Conservation (phyloP, 768 basidiomycete genomes). For the Lactifluus subvellereus region DNA sequence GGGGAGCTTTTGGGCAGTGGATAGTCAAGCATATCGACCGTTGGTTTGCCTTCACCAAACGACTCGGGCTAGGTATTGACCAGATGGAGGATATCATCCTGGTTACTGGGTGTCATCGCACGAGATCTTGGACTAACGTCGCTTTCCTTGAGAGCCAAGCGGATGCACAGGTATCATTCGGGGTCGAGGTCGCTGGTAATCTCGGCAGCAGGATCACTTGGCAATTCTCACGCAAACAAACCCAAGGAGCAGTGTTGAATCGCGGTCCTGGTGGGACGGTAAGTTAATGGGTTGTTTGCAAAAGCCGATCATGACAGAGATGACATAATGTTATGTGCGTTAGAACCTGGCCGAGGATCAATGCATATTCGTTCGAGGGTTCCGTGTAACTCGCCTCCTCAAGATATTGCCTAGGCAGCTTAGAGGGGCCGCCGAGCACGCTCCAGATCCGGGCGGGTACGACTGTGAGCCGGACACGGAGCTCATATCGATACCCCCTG, state of each 20-base stretch:
- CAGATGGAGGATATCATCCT: conserved; percentile 2
- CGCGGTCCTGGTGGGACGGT: not conserved
- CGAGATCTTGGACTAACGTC: not conserved
- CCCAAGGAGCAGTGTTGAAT: not conserved
- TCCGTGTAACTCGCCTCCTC: not conserved
- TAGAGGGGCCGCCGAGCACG: not conserved
- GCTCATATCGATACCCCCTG: not conserved
- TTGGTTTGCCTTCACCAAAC: not conserved
- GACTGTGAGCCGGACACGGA: not conserved
- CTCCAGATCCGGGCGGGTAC: not conserved
- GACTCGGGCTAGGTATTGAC: not conserved
- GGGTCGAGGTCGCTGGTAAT: too few relatives aligned
- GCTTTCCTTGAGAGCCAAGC: not conserved
- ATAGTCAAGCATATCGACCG: conserved; percentile 4
- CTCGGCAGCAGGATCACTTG: not conserved
- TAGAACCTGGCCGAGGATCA: not conserved
- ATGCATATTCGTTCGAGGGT: not conserved
- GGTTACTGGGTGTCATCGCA: not conserved
- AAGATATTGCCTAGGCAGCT: not conserved
- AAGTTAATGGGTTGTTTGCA: not conserved
- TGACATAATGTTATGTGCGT: not conserved
- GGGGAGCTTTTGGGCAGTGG: not conserved
- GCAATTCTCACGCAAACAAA: not conserved
- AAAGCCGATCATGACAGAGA: not conserved
- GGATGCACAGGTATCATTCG: not conserved